These are phyloP conservation scores for Pachyrhizus erosus DNA, from an alignment of 306 rosid species.

Conservation along the genomic window DNA sequence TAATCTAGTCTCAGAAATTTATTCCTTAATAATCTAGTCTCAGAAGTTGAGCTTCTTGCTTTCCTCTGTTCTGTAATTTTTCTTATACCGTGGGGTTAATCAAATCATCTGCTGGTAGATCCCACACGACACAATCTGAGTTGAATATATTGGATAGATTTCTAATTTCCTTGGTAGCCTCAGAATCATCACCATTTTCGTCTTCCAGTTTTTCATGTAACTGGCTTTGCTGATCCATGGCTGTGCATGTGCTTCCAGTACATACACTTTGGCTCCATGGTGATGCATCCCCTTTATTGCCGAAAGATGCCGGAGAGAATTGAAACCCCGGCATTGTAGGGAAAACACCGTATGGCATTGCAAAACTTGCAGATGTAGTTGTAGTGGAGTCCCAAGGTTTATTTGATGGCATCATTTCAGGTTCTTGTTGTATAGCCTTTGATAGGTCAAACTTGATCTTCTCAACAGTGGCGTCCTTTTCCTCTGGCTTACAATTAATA, in stretches of 20 bases:
- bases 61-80: constrained; percentile 38
- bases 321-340: constrained; percentile 67
- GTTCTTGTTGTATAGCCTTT: constrained; percentile 77
- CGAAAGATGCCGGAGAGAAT: constrained; percentile 57
- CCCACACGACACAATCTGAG: constrained; percentile 86
- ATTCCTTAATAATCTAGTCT: constrained; percentile 49
- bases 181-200: constrained; percentile 67
- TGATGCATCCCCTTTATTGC: constrained; percentile 72
- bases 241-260: constrained; percentile 82
- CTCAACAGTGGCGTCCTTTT: constrained; percentile 57
- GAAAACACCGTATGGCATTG: constrained; percentile 68
- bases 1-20: constrained; percentile 38
- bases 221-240: constrained; percentile 67
- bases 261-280: constrained; percentile 89
- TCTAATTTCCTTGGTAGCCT: constrained; percentile 68
- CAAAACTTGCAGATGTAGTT: constrained; percentile 53
- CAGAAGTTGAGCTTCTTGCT: constrained; percentile 45
- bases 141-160: constrained; percentile 72
- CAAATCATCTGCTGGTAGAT: constrained; percentile 82
- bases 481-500: constrained; percentile 59
- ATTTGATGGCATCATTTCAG: constrained; percentile 56
- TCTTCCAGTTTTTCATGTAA: constrained; percentile 64
- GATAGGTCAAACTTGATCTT: constrained; percentile 80
- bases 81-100: constrained; percentile 71
- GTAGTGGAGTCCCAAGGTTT: constrained; percentile 72